Evolutionary conservation across 1,139 yeast species (phyloP).

Genomic region (Sugiyamaella xylanicola): DNA sequence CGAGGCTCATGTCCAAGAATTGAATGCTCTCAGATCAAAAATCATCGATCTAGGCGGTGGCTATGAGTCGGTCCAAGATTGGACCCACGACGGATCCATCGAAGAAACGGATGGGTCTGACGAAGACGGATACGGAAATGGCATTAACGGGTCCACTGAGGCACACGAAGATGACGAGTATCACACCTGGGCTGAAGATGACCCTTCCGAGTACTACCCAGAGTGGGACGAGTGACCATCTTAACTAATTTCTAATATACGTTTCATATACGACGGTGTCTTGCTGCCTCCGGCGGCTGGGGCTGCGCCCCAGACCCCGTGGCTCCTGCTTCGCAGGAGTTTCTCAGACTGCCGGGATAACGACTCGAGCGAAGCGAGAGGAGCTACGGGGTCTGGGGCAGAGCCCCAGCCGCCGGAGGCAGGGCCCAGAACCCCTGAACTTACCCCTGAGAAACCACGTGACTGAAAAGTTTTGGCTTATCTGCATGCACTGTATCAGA

Average conservation of each 20-base stretch:
- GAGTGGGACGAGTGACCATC: not conserved
- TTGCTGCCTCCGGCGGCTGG: not conserved
- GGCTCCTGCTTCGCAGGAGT: not conserved
- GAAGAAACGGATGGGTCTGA: no score
- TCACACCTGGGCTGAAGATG: not conserved
- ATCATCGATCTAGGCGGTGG: slow-evolving; percentile 4
- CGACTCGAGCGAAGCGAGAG: not conserved
- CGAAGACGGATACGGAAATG: no score
- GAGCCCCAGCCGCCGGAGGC: not conserved
- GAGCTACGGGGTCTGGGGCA: not conserved
- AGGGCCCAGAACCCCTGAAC: not conserved
- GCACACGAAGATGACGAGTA: not conserved
- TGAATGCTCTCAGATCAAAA: not conserved
- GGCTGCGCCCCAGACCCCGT: not conserved
- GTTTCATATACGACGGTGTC: not conserved
- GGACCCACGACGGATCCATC: not conserved
- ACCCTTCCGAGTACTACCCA: not conserved
- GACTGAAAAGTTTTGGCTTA: not conserved
- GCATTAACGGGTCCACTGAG: no score
- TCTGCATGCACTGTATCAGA: not conserved
- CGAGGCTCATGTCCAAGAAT: not conserved
- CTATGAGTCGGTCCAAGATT: not conserved
- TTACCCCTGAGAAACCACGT: not conserved
- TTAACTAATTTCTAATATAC: not conserved
- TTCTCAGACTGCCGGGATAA: no score